Percentiles rank a stretch among this genome's conserved stretches.
phyloP scores from a whole-genome alignment of 768 basidiomycete genomes.

The Crucibulum laeve region DNA sequence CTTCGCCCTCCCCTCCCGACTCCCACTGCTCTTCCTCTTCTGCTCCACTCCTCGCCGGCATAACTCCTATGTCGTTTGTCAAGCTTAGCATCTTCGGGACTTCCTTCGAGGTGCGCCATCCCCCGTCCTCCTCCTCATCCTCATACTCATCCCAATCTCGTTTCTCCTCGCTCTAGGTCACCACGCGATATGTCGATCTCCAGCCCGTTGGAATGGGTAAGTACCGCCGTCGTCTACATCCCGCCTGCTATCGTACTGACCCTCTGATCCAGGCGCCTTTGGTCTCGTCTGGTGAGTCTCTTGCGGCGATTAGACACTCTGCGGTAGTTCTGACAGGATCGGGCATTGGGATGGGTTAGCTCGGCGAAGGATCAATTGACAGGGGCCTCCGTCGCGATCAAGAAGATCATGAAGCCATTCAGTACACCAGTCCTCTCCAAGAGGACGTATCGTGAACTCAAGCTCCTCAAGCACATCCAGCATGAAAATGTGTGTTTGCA shows the following conservation, averaged over 20 bases:
- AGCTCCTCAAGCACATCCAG: constrained; percentile 96
- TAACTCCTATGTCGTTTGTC: constrained; percentile 76
- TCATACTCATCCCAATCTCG: constrained; percentile 7
- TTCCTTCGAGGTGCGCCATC: constrained; percentile 76
- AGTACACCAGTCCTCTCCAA: constrained; percentile 97
- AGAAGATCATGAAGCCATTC: constrained; percentile 99
- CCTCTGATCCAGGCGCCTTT: constrained; percentile 68
- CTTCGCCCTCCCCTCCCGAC: constrained; percentile 6
- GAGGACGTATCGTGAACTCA: constrained; percentile 96
- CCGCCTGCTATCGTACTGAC: constrained; percentile 13
- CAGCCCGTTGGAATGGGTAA: constrained; percentile 99
- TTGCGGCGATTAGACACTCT: background rate
- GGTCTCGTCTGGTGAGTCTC: constrained; percentile 88
- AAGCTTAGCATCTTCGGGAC: constrained; percentile 99
- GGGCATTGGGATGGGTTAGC: constrained; percentile 45
- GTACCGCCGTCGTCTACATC: constrained; percentile 20
- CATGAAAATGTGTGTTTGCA: constrained; percentile 82
- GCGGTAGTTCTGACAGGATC: background rate
- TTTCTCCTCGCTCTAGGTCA: constrained; percentile 57
- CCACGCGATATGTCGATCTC: constrained; percentile 97
- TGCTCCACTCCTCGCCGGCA: constrained; percentile 9
- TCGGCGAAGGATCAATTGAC: constrained; percentile 96
- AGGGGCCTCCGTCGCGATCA: constrained; percentile 92
- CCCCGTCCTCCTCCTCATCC: constrained; percentile 11
- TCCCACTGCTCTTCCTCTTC: constrained; percentile 4